Evolutionary conservation across 208 protist species (phyloP), one percentile per base, ranked within the genome.

Genomic region (Porcisia deanei): DNA sequence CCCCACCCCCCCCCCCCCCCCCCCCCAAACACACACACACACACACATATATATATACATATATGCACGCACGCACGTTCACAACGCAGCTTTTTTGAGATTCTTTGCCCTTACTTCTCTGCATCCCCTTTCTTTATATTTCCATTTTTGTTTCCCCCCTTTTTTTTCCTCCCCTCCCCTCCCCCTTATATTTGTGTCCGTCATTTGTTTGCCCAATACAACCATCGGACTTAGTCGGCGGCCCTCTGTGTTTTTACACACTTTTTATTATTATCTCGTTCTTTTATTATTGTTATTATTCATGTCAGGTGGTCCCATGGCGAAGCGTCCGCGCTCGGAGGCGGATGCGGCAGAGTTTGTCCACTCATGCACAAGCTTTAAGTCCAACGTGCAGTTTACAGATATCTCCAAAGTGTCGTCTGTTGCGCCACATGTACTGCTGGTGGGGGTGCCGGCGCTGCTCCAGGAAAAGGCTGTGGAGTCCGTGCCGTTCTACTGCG

Each of bases 331-430:
- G 53, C 86, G 83, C 55, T 86, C 83, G 25, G 65, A 65, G 41
- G 84, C 86, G 16, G 76, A 71, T 34, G 59, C 43, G 22, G 80
- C 80, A 79, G 89, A 91, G 79, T 94, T 87, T 78, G 81, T 94
- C 30, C 64, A 70, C 47, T 78, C 88, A 1, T 89, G 84, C 78
- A 69, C 85, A 25, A 60, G 80, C 16, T 92, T 91, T 83, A 88
- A 74, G 71, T 85, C 82, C 43, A 94, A 88, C 64, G 74, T 94
- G 45, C 57, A 34, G 52, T 88, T 92, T 78, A 89, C 83, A 34
- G 86, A 92, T 70, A 78, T 87, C 61, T 53, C 82, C 25, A 76
- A 82, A 47, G 75, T 85, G 53, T 52, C 71, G 12, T 60, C 61
- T 16, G 81, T 88, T 59, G 81, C 85, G 14, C 1, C 77, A 16